Evolutionary conservation across 2,329 filamentous ascomycete genomes (phyloP).

Genomic region (Trichophyton simii): DNA sequence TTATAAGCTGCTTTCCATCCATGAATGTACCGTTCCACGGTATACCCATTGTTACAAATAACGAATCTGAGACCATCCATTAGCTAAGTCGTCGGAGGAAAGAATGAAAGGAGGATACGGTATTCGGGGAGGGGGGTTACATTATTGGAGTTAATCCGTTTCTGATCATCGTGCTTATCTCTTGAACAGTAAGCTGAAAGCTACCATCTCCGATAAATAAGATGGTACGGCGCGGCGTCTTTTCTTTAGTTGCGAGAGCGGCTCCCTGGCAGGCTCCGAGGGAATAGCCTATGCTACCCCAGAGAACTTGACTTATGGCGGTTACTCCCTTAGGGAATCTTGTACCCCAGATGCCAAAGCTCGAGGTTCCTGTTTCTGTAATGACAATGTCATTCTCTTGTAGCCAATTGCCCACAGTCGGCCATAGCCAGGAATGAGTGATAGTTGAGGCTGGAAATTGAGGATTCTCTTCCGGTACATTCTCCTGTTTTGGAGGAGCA

Average conservation of each 20-base stretch:
- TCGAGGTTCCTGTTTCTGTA: slow-evolving; percentile 47
- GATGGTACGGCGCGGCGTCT: slow-evolving; percentile 47
- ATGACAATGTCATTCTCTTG: slow-evolving; percentile 44
- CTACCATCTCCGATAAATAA: slow-evolving; percentile 76
- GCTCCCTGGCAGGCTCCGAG: slow-evolving; percentile 46
- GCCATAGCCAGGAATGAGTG: slow-evolving; percentile 40
- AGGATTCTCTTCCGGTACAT: slow-evolving; percentile 32
- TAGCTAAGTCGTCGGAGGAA: neutral
- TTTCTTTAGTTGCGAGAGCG: slow-evolving; percentile 37
- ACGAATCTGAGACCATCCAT: slow-evolving; percentile 42
- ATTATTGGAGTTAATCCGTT: slow-evolving; percentile 60
- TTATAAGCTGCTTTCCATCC: slow-evolving; percentile 67
- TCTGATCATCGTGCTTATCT: slow-evolving; percentile 68
- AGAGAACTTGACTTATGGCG: slow-evolving; percentile 43
- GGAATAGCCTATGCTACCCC: slow-evolving; percentile 51
- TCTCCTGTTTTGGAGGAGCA: slow-evolving; percentile 42
- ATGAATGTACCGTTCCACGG: slow-evolving; percentile 75
- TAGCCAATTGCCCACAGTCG: slow-evolving; percentile 36
- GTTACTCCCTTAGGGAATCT: slow-evolving; percentile 38
- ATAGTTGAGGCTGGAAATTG: slow-evolving; percentile 28
- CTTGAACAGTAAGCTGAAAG: slow-evolving; percentile 72
- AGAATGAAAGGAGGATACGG: neutral
- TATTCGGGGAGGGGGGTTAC: slow-evolving; percentile 31
- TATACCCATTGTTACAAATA: slow-evolving; percentile 74
- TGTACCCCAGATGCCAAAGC: slow-evolving; percentile 42